Percentiles rank a stretch among this genome's conserved stretches.
Conservation (phyloP, 2,329 filamentous ascomycete species). For the Amphichorda felina region DNA sequence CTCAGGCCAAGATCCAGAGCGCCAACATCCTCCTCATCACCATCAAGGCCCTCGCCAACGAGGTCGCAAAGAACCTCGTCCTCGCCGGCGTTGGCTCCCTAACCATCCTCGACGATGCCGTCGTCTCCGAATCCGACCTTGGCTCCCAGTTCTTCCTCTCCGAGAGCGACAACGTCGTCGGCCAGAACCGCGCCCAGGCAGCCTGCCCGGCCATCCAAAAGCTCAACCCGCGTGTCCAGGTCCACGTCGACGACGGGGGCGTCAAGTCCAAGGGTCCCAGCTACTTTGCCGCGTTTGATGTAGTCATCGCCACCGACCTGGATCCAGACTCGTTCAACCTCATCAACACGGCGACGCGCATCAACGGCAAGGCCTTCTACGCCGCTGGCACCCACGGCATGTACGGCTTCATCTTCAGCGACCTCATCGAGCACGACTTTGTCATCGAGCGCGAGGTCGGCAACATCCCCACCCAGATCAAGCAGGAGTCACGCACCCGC, state of each 20-base stretch:
- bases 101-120: constrained; percentile 71
- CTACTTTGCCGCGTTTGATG: constrained; percentile 70
- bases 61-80: constrained; percentile 95
- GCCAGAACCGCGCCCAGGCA: constrained; percentile 75
- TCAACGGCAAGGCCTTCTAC: constrained; percentile 75
- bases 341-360: constrained; percentile 77
- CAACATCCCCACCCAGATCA: constrained; percentile 52
- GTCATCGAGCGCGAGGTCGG: constrained; percentile 75
- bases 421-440: constrained; percentile 83
- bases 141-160: constrained; percentile 71
- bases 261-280: constrained; percentile 56
- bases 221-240: constrained; percentile 78
- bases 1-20: constrained; percentile 82
- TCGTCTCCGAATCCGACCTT: constrained; percentile 67
- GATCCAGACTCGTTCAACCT: constrained; percentile 60
- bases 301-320: constrained; percentile 84
- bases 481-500: constrained; percentile 66
- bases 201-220: constrained; percentile 67
- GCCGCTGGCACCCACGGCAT: constrained; percentile 78
- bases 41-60: constrained; percentile 78
- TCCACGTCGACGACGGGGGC: constrained; percentile 57
- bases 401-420: constrained; percentile 91
- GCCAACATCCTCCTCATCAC: constrained; percentile 85
- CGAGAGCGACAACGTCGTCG: constrained; percentile 47
- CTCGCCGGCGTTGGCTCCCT: constrained; percentile 85